These are phyloP conservation scores for Coemansia sp. DNA, from an alignment of 192 early-diverging fungal species.

Conservation along the genomic window DNA sequence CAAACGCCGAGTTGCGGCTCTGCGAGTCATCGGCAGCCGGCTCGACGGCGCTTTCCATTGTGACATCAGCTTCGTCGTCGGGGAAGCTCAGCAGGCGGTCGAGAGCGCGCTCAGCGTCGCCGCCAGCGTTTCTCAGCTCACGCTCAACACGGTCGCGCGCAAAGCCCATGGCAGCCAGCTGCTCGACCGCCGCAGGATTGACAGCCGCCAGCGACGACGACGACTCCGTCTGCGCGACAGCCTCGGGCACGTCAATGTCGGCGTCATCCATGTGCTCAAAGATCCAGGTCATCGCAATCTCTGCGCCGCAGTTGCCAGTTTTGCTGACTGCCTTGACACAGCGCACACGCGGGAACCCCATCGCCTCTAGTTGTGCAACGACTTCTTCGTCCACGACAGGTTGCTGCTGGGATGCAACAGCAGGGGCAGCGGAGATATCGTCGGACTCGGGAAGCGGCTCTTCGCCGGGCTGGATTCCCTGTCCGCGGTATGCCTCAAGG, in stretches of 20 bases:
- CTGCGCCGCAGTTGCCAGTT: conserved; percentile 78
- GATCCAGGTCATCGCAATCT: conserved; percentile 91
- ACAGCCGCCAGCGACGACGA: conserved; percentile 4
- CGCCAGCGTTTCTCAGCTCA: conserved; percentile 82
- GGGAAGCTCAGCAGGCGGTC: conserved; percentile 94
- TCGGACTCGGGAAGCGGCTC: conserved; percentile 75
- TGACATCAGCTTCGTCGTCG: conserved; percentile 56
- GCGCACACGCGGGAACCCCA: conserved; percentile 91
- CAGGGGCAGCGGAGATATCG: neutral
- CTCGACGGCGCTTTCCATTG: neutral
- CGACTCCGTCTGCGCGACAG: conserved; percentile 13
- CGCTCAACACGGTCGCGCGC: conserved; percentile 71
- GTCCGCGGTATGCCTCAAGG: conserved; percentile 70
- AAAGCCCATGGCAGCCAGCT: conserved; percentile 94
- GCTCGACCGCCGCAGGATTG: conserved; percentile 62
- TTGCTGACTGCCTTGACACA: conserved; percentile 80
- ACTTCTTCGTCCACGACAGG: conserved; percentile 63
- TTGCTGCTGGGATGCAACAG: conserved; percentile 25
- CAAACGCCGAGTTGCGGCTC: conserved; percentile 14
- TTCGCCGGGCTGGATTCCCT: conserved; percentile 70
- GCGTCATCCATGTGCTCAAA: conserved; percentile 98
- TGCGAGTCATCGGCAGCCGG: neutral
- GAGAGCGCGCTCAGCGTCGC: conserved; percentile 87
- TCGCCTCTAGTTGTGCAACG: conserved; percentile 79
- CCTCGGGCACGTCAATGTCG: conserved; percentile 59